Evolutionary conservation across 1,139 yeast species (phyloP), one percentile per base, ranked within the genome.

Genomic region (Pichia sp.): DNA sequence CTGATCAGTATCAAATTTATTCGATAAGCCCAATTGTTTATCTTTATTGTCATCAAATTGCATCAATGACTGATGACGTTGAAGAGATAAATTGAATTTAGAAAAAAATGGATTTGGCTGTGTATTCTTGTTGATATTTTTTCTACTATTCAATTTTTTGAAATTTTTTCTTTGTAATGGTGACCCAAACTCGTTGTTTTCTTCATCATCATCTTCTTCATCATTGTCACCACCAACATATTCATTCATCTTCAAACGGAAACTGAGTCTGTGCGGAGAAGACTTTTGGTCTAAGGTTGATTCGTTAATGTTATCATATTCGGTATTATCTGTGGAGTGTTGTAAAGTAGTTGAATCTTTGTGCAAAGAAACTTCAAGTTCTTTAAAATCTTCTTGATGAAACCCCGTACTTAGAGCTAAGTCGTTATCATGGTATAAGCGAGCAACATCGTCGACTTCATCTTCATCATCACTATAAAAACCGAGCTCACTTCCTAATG

Each of bases 121-220:
- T 31, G 46, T 51, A 8, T 47, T 31, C 36, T 55, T 47, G 16
- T 40, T 46, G 26, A 44, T 46, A 23, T 41, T 31, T 31, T 31
- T 31, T 8, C 11, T 2, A 8, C 10, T 8, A 16, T 16, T 16
- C 23, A 16, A 16, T 16, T 16, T 16, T 16, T 16, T 16, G 23
- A 16, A 32, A 34, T 34, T n/a, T 37, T 55, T 47, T 42, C 51
- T 55, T 38, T 58, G 62, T 43, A 59, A 44, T 23, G 62, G 62
- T 2, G 62, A 59, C 3, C 61, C 61, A 7, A n/a, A 29, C 36
- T 52, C 42, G 4, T 49, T 26, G 11, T 34, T 7, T 23, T 43
- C 44, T 34, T 50, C 46, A 44, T 52, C 41, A 46, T 51, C 43
- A 49, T 42, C 42, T 4, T 44, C 45, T 33, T 49, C 58, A 26